phyloP scores from a whole-genome alignment of 768 basidiomycete genomes.

The Leccinum barrowsii region DNA sequence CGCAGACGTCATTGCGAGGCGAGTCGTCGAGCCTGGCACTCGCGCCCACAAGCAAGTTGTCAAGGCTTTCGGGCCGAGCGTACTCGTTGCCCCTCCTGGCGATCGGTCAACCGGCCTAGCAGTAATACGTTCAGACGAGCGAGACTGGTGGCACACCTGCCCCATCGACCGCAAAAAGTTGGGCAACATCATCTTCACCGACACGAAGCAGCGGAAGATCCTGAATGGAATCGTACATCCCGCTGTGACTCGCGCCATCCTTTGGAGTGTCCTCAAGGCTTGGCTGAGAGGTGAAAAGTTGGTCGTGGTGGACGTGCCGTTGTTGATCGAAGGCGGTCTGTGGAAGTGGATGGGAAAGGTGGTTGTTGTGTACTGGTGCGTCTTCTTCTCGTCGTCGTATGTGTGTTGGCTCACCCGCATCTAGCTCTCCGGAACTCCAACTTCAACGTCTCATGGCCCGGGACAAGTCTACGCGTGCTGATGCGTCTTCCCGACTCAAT shows the following conservation, averaged over 20 bases:
- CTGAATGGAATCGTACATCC: slow-evolving; percentile 91
- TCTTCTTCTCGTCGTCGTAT: not conserved
- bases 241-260: slow-evolving; percentile 53
- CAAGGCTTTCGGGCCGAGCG: slow-evolving; percentile 61
- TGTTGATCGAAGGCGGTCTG: slow-evolving; percentile 85
- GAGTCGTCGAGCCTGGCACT: slow-evolving; percentile 83
- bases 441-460: slow-evolving; percentile 78
- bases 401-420: no score
- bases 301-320: slow-evolving; percentile 85
- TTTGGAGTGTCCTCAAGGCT: slow-evolving; percentile 34
- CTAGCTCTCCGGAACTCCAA: slow-evolving; percentile 79
- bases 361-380: slow-evolving; percentile 89
- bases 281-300: slow-evolving; percentile 80
- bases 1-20: slow-evolving; percentile 84
- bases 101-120: not conserved
- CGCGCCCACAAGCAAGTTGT: slow-evolving; percentile 66
- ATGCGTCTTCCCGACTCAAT: slow-evolving; percentile 65
- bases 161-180: no score
- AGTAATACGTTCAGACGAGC: no score
- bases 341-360: slow-evolving; percentile 82
- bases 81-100: slow-evolving; percentile 42
- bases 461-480: slow-evolving; percentile 60
- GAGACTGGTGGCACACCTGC: no score
- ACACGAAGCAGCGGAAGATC: slow-evolving; percentile 62
- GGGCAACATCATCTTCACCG: slow-evolving; percentile 69